Evolutionary conservation across 139 green algal species (phyloP).

Genomic region (Haematococcus sp.): DNA sequence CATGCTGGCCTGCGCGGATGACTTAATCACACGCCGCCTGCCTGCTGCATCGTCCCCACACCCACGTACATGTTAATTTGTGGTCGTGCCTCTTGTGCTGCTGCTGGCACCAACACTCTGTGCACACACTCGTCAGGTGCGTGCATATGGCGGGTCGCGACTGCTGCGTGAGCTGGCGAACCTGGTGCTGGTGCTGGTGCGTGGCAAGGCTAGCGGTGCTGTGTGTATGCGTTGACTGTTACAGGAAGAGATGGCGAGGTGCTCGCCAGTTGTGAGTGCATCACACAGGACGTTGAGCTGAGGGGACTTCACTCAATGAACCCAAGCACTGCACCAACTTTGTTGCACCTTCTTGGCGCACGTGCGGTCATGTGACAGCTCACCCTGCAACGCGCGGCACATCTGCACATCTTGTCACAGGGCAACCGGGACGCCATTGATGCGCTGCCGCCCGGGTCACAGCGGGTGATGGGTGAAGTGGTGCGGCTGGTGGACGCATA

Average conservation of each 20-base stretch:
- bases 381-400: too few relatives aligned
- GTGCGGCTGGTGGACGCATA: conserved; percentile 91
- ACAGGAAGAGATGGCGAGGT: not conserved
- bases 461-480: conserved; percentile 79
- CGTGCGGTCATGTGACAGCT: too few relatives aligned
- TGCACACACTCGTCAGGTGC: not conserved
- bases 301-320: too few relatives aligned
- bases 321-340: too few relatives aligned
- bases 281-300: too few relatives aligned
- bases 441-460: conserved; percentile 67
- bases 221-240: not conserved
- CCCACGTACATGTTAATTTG: too few relatives aligned
- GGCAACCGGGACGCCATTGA: conserved; percentile 90
- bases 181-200: conserved; percentile 91
- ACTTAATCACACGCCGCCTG: too few relatives aligned
- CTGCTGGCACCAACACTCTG: not conserved
- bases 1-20: too few relatives aligned
- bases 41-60: too few relatives aligned
- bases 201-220: too few relatives aligned
- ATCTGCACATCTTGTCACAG: too few relatives aligned
- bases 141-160: conserved; percentile 63
- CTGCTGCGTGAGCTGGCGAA: conserved; percentile 88
- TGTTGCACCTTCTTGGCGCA: too few relatives aligned
- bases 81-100: not conserved
- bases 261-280: not conserved